These are phyloP conservation scores for Candida lessepsii DNA, from an alignment of 805 yeast species.

Conservation along the genomic window DNA sequence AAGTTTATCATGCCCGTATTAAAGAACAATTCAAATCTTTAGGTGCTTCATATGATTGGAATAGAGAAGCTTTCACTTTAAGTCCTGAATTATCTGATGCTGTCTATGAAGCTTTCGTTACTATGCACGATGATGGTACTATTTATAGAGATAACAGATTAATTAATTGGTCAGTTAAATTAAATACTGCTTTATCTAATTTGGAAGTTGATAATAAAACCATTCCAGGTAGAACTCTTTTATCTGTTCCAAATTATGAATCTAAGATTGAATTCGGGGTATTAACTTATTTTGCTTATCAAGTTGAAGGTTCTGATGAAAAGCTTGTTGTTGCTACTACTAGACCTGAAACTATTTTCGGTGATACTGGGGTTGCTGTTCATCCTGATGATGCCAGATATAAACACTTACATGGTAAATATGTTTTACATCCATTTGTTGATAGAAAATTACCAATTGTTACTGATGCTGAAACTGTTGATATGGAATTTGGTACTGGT, in stretches of 20 bases:
- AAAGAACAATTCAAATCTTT: conserved; percentile 78
- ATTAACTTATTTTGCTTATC: conserved; percentile 91
- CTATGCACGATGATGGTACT: conserved; percentile 89
- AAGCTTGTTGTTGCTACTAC: conserved; percentile 92
- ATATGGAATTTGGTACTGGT: conserved; percentile 99
- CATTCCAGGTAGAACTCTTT: conserved; percentile 73
- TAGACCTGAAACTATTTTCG: conserved; percentile 97
- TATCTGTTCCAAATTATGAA: conserved; percentile 88
- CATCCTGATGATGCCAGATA: conserved; percentile 95
- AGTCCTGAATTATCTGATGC: conserved; percentile 75
- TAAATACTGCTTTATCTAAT: conserved; percentile 94
- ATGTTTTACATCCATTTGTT: conserved; percentile 84
- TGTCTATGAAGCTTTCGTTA: conserved; percentile 88
- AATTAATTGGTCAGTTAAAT: conserved; percentile 93
- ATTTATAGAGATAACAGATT: conserved; percentile 91
- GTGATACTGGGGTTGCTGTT: conserved; percentile 97
- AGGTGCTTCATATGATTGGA: conserved; percentile 98
- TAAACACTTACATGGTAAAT: conserved; percentile 92
- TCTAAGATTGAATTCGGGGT: conserved; percentile 94
- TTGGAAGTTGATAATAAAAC: conserved; percentile 94
- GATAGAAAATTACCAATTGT: conserved; percentile 84
- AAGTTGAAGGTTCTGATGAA: conserved; percentile 82
- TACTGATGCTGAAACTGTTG: conserved; percentile 90
- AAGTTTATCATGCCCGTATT: conserved; percentile 83
- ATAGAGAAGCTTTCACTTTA: conserved; percentile 89